Base-by-base conservation (phyloP, 2,329 filamentous ascomycete species). In the Microcyclospora pomicola region DNA sequence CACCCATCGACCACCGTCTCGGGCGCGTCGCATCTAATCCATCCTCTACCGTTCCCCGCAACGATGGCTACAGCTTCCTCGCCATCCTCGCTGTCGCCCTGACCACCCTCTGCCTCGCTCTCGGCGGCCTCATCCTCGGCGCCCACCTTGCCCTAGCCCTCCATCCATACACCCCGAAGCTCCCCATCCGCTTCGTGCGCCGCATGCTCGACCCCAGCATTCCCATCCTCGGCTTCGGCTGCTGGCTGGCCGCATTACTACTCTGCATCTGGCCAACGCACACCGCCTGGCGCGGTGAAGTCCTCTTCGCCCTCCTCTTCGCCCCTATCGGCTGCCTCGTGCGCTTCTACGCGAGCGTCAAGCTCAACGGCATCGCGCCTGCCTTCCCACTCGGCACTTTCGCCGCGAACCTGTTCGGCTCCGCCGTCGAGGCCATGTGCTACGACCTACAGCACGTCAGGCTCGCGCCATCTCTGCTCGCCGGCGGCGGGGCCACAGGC, bases 301-400 rank as follows among this genome's bases (percentile, higher is more conserved):
- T 73, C 0, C 63, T 83, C 1, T 88, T 94, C 49, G 73, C 85
- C 0, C 66, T 91, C 16, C 76, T 86, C 2, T 91, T 95, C 50
- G 82, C 85, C 1, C 88, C 88, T 0, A 48, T 84, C 0, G 88
- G 88, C 0, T 87, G 81, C 48, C 60, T 94, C 0, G 54, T 71
- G 0, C 73, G 88, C 3, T 93, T 82, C 62, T 87, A 85, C 54
- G 59, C 73, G 1, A 81, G 81, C 0, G 54, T 82, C 6, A 59
- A 65, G 15, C 69, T 94, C n/a, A 95, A 95, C 50, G 64, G 71
- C 0, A 66, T 73, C 14, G 48, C 75, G 0, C 59, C 75, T 0
- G 63, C 69, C 0, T 95, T 95, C 48, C 88, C 88, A 0, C 59
- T 95, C 0, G 88, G 88, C 2, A 96, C 88, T 0, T 94, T 95